Base-by-base conservation (phyloP, 306 rosid species). In the Vicia sativa region DNA sequence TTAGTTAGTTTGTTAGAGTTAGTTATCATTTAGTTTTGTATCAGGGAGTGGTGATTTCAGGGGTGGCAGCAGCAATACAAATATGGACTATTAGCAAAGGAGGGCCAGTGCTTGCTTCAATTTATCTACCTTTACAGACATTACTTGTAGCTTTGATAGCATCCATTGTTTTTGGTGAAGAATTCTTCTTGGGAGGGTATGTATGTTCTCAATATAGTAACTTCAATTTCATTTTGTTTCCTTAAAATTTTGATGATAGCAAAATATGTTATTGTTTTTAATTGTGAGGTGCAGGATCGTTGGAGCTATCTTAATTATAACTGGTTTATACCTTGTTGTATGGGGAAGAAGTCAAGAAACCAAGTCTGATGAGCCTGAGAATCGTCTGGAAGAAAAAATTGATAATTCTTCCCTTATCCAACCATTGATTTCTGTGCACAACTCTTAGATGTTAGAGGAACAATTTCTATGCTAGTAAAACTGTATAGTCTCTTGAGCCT, bases 1-100 rank as follows among this genome's bases (percentile, higher is more conserved):
- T 23, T 23, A 23, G 26, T 23, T 23, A 23, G 26, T 23, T 23
- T 23, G 26, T 23, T 2, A 23, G 26, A 23, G 26, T 23, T 23
- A 23, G 26, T 23, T 2, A 23, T 23, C 26, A n/a, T 23, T 23
- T 23, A 23, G 26, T 23, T 23, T 23, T 79, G 70, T 59, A 62
- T 79, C 84, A 90, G 96, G 96, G 96, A 71, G 61, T 85, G 55
- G 83, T 90, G 71, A 76, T 76, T 68, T 90, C 95, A 11, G 95
- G 87, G 7, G 12, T 85, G 39, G 88, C 85, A 29, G 84, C 88
- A 43, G 89, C 96, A 25, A 59, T 85, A 73, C 95, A 90, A 74
- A 90, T 82, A 67, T 90, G 91, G 95, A 75, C 79, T 38, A 80
- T 87, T 68, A 80, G 77, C 64, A 82, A 73, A 49, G 93, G 88